phyloP scores from a whole-genome alignment of 2,329 filamentous ascomycete species.

The Penicillium griseofulvum region DNA sequence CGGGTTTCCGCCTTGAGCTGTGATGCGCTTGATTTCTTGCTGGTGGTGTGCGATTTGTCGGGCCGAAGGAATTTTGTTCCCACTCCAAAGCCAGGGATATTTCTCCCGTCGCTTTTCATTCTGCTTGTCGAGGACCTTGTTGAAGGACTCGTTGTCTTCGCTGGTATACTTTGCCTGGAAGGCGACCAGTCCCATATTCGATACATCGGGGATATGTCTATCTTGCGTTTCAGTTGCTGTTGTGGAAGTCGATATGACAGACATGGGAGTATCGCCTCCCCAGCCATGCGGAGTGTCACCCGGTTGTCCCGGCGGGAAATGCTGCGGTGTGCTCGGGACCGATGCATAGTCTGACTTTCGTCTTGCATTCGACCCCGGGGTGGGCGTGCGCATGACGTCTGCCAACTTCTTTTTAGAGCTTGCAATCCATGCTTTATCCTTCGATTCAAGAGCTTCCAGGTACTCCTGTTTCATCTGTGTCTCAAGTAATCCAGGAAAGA shows the following conservation, averaged over 20 bases:
- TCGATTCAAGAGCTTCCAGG: slow-evolving; percentile 82
- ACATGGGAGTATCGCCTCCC: slow-evolving; percentile 71
- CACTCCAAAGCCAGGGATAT: slow-evolving; percentile 83
- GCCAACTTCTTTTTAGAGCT: slow-evolving; percentile 70
- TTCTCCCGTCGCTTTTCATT: slow-evolving; percentile 82
- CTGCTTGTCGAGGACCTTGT: slow-evolving; percentile 84
- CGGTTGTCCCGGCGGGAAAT: slow-evolving; percentile 19
- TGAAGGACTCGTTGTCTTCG: slow-evolving; percentile 97
- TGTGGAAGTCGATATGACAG: slow-evolving; percentile 47
- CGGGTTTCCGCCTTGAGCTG: slow-evolving; percentile 59
- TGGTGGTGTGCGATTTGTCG: slow-evolving; percentile 57
- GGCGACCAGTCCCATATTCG: slow-evolving; percentile 73
- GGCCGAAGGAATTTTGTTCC: slow-evolving; percentile 73
- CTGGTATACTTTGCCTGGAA: slow-evolving; percentile 95
- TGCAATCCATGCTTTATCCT: slow-evolving; percentile 79
- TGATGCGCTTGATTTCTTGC: slow-evolving; percentile 67
- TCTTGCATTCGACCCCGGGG: slow-evolving; percentile 54
- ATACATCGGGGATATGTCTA: slow-evolving; percentile 58
- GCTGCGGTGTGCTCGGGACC: slow-evolving; percentile 57
- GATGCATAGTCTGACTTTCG: slow-evolving; percentile 13
- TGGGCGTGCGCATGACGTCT: slow-evolving; percentile 77
- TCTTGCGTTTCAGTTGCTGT: slow-evolving; percentile 35
- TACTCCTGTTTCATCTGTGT: slow-evolving; percentile 88
- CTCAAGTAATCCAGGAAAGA: slow-evolving; percentile 88
- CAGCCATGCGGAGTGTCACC: slow-evolving; percentile 49